Base-by-base conservation (phyloP, 2,329 filamentous ascomycete species). In the Penicillium frequentans region DNA sequence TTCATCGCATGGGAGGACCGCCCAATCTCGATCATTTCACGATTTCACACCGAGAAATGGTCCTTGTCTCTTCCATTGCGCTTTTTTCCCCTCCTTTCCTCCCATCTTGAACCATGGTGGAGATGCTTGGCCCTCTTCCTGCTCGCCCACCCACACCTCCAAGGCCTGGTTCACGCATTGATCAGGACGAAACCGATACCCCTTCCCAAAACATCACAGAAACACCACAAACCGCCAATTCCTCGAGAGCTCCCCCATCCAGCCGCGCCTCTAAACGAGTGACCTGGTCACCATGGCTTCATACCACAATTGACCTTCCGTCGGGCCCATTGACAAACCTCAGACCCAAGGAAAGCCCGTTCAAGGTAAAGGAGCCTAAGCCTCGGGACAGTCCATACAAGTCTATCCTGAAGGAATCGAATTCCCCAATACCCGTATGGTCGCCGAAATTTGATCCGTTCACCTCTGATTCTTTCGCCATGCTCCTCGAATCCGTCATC, bases 401-500 rank as follows among this genome's bases (percentile, higher is more conserved):
- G 66, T 88, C 87, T 3, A 99, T 99, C 52, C 82, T 99, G 58
- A 99, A 99, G 73, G 82, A 86, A 23, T 72, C 81, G 73, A 70
- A 77, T 74, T 65, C 68, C 57, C 75, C 68, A 49, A 72, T 64
- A 44, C 74, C 61, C 60, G 68, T 74, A 81, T 60, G 75, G 77
- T 66, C 73, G 74, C 60, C 73, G 60, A 67, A 77, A 62, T 72
- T 70, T 72, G 75, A 73, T 75, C 71, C 73, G 75, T 81, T 78
- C 63, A 81, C 77, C 26, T 78, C 80, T 59, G 79, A 82, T 45
- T 87, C 84, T 39, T 86, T 96, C 56, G 83, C 84, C 62, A 86
- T 86, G 65, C 95, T 97, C 88, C 77, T 98, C 62, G 90, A 96
- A 65, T 96, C 91, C 0, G 86, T 91, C 5, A 83, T 91, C 35